These are phyloP conservation scores for Poa pratensis DNA, from an alignment of 176 grass and related monocot species.

Conservation along the genomic window DNA sequence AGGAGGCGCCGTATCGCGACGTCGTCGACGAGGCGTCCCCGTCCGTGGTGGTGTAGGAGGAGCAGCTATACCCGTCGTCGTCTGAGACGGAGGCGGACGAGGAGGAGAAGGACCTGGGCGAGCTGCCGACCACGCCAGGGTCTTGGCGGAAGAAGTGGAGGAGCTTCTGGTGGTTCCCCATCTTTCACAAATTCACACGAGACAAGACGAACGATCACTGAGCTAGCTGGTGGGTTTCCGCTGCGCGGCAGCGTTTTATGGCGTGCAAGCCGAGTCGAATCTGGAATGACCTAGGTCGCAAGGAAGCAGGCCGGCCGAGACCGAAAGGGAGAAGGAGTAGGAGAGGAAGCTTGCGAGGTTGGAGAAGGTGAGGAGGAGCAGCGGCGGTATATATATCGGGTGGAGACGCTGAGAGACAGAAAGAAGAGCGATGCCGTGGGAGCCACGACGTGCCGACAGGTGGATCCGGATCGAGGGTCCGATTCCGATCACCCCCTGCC, in stretches of 20 bases:
- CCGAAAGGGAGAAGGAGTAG: constrained; percentile 6
- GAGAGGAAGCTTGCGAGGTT: constrained; percentile 34
- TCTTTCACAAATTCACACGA: neutral
- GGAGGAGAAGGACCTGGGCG: constrained; percentile 33
- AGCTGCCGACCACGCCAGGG: neutral
- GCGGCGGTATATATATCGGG: constrained; percentile 35
- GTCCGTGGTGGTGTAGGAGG: constrained; percentile 25
- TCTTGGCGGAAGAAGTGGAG: constrained; percentile 49
- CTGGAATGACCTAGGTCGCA: constrained; percentile 13
- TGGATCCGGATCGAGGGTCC: neutral
- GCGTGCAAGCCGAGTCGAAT: neutral
- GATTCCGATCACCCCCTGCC: too few relatives aligned
- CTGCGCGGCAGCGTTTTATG: neutral
- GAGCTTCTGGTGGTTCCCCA: constrained; percentile 48
- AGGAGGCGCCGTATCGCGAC: constrained; percentile 50
- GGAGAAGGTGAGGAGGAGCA: neutral
- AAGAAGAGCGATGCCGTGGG: neutral
- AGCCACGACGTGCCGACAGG: constrained; percentile 12
- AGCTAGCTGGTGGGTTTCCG: neutral
- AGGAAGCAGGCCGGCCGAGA: constrained; percentile 16
- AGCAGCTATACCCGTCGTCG: constrained; percentile 37
- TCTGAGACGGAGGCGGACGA: constrained; percentile 41
- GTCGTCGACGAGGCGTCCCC: constrained; percentile 35
- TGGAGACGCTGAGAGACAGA: neutral
- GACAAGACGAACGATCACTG: neutral